Evolutionary conservation across 1,284 basidiomycete species (phyloP).

Genomic region (Ganoderma lingzhi): DNA sequence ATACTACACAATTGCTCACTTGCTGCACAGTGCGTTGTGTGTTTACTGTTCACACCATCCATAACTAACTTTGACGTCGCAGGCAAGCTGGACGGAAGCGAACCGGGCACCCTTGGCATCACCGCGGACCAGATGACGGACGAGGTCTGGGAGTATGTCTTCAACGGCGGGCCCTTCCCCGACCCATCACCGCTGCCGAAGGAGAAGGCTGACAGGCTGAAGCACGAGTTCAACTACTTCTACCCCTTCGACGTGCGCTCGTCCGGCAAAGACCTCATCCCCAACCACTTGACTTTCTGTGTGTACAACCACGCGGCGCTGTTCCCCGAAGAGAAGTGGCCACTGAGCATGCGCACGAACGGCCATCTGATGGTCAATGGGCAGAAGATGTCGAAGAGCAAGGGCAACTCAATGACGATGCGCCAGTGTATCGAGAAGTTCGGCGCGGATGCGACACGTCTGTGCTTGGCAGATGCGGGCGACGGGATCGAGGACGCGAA

Average conservation of each 20-base stretch:
- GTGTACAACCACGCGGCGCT: constrained; percentile 95
- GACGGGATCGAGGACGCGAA: constrained; percentile 98
- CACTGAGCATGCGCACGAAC: constrained; percentile 91
- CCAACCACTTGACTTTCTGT: constrained; percentile 96
- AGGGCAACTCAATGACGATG: constrained; percentile 88
- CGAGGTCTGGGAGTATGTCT: constrained; percentile 97
- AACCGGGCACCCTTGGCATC: constrained; percentile 86
- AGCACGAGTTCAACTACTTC: constrained; percentile 96
- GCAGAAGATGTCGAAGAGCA: constrained; percentile 99
- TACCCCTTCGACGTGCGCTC: constrained; percentile 99
- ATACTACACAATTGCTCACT: constrained; percentile 95
- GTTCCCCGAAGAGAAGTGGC: constrained; percentile 96
- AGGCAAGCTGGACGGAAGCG: constrained; percentile 83
- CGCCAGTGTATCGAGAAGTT: constrained; percentile 86
- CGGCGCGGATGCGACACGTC: constrained; percentile 91
- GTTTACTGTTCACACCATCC: neutral
- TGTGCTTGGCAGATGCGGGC: constrained; percentile 95
- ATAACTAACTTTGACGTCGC: constrained; percentile 26
- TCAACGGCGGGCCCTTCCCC: constrained; percentile 83
- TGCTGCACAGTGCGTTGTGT: constrained; percentile 76
- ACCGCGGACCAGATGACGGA: constrained; percentile 95
- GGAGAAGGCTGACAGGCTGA: constrained; percentile 86
- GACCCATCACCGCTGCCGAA: constrained; percentile 67
- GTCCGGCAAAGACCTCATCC: constrained; percentile 98
- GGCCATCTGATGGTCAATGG: constrained; percentile 99